Base-by-base conservation (phyloP, 345 rosid species). In the Populus simonii region DNA sequence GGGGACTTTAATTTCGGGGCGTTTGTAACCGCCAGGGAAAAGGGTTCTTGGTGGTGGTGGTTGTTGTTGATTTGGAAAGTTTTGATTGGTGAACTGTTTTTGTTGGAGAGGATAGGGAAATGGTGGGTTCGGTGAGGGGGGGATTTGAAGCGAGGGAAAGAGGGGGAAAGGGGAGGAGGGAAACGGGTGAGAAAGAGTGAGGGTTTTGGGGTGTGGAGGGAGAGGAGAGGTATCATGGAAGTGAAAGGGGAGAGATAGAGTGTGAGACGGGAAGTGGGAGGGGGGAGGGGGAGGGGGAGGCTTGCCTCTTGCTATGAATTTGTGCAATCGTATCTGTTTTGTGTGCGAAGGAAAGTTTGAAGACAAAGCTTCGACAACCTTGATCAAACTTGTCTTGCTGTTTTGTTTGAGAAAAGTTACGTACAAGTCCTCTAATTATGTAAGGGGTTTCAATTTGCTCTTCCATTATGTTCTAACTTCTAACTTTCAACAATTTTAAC, bases 11-110 rank as follows among this genome's bases (percentile, higher is more conserved):
- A 96, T 85, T 81, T 91, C 96, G 16, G 97, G 93, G 12, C 97
- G 94, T 88, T 93, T 96, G 87, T 83, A 92, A 13, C 99, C 98
- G 61, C 99, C 98, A 13, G 98, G 98, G 78, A 85, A 96, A n/a
- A 91, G 82, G 51, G 99, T 93, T 63, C 91, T 86, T 18, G 89
- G 90, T 3, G 88, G 89, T 61, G 72, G 81, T 70, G 75, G 84
- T 38, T 83, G 72, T 11, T 38, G 78, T 47, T 70, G 79, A 51
- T 39, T 61, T 36, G 71, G 76, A 2, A 38, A 38, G 8, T 36
- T 73, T 35, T 49, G 18, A 22, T 71, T 31, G 69, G 33, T 13
- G 6, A 74, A 49, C 9, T 36, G 83, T 5, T 18, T 80, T 67
- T 61, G 81, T 47, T 25, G 59, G 89, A 88, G n/a, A 66, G 80